phyloP scores from a whole-genome alignment of 75 land plant genomes.

The Selaginella tamariscina region DNA sequence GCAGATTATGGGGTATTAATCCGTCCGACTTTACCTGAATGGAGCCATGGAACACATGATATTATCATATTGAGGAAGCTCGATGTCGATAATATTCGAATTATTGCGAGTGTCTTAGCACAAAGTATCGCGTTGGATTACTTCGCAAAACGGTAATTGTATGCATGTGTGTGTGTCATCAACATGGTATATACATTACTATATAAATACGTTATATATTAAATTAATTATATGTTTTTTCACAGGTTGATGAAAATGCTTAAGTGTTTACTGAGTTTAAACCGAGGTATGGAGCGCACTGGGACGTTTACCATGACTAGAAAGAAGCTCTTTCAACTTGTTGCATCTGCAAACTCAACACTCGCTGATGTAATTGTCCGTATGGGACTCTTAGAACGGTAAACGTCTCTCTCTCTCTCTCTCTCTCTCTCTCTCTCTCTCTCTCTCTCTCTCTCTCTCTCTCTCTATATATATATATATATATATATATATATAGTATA shows the following conservation, averaged over 20 bases:
- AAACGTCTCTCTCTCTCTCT: no score
- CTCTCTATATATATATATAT: no score
- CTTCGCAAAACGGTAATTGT: conserved; percentile 46
- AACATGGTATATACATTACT: no score
- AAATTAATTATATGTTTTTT: neutral
- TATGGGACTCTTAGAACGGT: conserved; percentile 76
- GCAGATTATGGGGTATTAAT: conserved; percentile 63
- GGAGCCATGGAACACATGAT: conserved; percentile 79
- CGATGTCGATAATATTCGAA: conserved; percentile 69
- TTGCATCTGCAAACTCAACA: conserved; percentile 76
- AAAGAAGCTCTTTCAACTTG: conserved; percentile 71
- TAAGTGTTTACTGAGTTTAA: conserved; percentile 62
- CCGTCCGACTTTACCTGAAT: conserved; percentile 44
- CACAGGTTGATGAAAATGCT: conserved; percentile 59
- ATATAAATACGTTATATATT: no score
- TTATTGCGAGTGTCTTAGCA: conserved; percentile 67
- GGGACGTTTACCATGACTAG: conserved; percentile 72
- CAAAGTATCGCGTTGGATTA: conserved; percentile 89
- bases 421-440: no score
- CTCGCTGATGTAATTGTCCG: conserved; percentile 80
- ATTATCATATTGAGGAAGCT: conserved; percentile 50
- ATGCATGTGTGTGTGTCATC: neutral
- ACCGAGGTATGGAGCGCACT: conserved; percentile 71
- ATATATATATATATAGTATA: no score
- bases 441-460: no score